Conservation (phyloP, 495 filamentous ascomycete species). For the Annulohypoxylon stygium region DNA sequence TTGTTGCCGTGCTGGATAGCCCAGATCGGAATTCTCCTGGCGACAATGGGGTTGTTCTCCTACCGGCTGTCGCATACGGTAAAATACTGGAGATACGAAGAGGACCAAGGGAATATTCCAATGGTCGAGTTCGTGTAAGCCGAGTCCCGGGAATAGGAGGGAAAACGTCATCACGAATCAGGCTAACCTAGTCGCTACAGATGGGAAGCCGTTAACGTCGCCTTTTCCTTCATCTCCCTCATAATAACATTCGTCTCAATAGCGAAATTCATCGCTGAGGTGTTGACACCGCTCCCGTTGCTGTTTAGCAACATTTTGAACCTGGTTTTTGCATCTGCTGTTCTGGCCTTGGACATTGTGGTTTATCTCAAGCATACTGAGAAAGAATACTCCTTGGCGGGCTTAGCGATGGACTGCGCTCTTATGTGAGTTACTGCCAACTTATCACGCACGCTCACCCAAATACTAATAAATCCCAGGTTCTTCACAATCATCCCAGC, state of each 20-base stretch:
- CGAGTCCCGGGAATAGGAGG: neutral
- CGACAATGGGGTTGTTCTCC: constrained; percentile 62
- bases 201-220: constrained; percentile 62
- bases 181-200: constrained; percentile 45
- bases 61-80: constrained; percentile 61
- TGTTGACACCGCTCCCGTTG: constrained; percentile 60
- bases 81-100: constrained; percentile 54
- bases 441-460: no score
- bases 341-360: constrained; percentile 61
- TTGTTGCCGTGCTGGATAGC: constrained; percentile 58
- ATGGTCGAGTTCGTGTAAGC: constrained; percentile 64
- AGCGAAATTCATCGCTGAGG: constrained; percentile 57
- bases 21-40: constrained; percentile 56
- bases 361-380: constrained; percentile 55
- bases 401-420: constrained; percentile 57
- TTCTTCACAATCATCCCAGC: constrained; percentile 52
- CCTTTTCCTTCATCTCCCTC: constrained; percentile 57
- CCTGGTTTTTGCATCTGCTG: constrained; percentile 55
- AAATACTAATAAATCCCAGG: constrained; percentile 40
- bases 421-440: constrained; percentile 52
- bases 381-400: constrained; percentile 58
- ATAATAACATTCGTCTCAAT: constrained; percentile 58
- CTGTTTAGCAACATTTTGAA: constrained; percentile 61
- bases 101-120: constrained; percentile 53
- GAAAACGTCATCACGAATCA: neutral